These are phyloP conservation scores for Plectosphaerella sp. DNA, from an alignment of 2,329 filamentous ascomycete genomes.

Conservation along the genomic window DNA sequence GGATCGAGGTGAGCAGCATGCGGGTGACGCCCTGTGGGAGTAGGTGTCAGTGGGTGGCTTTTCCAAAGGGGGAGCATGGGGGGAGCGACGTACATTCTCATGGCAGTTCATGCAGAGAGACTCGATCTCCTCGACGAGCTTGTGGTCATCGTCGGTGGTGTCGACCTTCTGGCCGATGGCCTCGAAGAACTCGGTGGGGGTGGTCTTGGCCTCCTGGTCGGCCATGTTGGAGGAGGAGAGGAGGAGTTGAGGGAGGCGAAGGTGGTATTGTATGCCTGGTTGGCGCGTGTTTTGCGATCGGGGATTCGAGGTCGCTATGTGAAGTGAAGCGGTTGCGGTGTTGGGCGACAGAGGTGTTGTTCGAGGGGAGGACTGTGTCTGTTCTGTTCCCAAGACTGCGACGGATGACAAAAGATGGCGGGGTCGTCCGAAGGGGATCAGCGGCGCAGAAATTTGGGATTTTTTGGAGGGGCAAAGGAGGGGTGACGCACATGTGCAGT, in stretches of 20 bases:
- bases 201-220: conserved; percentile 30
- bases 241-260: neutral
- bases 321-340: neutral
- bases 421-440: conserved; percentile 8
- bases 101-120: conserved; percentile 85
- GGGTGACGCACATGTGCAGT: conserved; percentile 4
- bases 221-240: conserved; percentile 32
- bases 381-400: neutral
- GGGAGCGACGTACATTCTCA: conserved; percentile 55
- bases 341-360: neutral
- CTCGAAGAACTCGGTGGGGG: conserved; percentile 53
- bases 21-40: conserved; percentile 68
- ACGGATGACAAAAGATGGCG: conserved; percentile 8
- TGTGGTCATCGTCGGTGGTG: conserved; percentile 40
- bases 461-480: conserved; percentile 19
- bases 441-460: conserved; percentile 1
- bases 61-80: no score
- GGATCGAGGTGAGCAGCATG: conserved; percentile 85
- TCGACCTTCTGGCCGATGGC: conserved; percentile 59
- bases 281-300: no score
- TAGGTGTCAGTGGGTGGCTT: conserved; percentile 8
- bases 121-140: conserved; percentile 64
- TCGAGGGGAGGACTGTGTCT: neutral
- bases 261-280: no score
- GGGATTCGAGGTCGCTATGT: no score